Percentiles rank a stretch among this genome's conserved stretches.
Conservation (phyloP, 768 basidiomycete species). For the Hydnomerulius pinastri region DNA sequence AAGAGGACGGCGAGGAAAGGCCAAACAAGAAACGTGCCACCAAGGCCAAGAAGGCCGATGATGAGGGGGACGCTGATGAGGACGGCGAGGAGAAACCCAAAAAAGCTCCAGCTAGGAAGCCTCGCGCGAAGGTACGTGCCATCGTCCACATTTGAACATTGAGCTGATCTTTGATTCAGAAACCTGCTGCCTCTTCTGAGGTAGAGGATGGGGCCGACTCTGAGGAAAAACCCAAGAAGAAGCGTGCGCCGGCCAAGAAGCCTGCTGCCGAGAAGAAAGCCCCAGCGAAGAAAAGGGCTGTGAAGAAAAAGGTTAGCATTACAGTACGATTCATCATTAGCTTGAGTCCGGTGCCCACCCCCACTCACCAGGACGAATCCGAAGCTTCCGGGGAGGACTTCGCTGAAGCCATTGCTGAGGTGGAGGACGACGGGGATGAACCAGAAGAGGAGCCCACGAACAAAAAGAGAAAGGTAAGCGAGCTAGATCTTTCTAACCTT, state of each 20-base stretch:
- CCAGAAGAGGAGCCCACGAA: conserved; percentile 33
- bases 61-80: conserved; percentile 36
- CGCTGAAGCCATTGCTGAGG: conserved; percentile 42
- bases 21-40: conserved; percentile 37
- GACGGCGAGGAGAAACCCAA: conserved; percentile 33
- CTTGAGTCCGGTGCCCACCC: not conserved
- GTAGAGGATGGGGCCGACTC: conserved; percentile 37
- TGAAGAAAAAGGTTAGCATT: conserved; percentile 40
- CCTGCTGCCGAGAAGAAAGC: conserved; percentile 48
- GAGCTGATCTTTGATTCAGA: conserved; percentile 23
- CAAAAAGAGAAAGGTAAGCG: conserved; percentile 74
- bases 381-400: conserved; percentile 52
- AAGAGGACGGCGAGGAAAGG: conserved; percentile 37
- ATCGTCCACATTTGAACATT: conserved; percentile 6
- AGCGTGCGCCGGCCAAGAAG: conserved; percentile 46
- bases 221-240: conserved; percentile 53
- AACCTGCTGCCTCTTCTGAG: conserved; percentile 25
- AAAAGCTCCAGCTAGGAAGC: conserved; percentile 36
- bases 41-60: conserved; percentile 35
- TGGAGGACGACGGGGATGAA: conserved; percentile 52
- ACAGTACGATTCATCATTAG: not conserved
- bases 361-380: conserved; percentile 27
- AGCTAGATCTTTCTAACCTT: not conserved
- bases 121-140: conserved; percentile 37
- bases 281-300: conserved; percentile 43